These are phyloP conservation scores for Kazachstania martiniae DNA, from an alignment of 805 yeast species.

Conservation along the genomic window DNA sequence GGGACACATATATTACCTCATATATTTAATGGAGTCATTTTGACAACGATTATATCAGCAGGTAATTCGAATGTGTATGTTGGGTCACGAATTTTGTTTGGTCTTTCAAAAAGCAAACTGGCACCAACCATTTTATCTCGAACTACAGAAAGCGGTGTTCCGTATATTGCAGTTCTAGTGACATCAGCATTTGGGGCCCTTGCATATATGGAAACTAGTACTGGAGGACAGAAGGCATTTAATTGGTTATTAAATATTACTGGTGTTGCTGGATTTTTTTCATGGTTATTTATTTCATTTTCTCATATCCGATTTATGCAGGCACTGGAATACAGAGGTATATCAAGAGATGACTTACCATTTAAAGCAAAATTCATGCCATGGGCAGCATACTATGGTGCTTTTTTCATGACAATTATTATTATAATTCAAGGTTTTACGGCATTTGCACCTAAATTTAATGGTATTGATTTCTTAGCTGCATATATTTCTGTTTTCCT, in stretches of 20 bases:
- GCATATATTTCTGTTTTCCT: conserved; percentile 61
- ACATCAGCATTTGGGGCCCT: conserved; percentile 55
- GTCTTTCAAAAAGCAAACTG: conserved; percentile 47
- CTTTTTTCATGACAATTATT: conserved; percentile 42
- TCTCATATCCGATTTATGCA: conserved; percentile 63
- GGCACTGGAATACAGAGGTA: conserved; percentile 50
- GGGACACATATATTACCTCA: conserved; percentile 59
- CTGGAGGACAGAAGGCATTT: conserved; percentile 48
- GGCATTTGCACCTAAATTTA: conserved; percentile 43
- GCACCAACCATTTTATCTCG: conserved; percentile 44
- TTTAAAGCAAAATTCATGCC: conserved; percentile 70
- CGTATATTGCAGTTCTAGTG: conserved; percentile 43
- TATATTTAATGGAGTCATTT: conserved; percentile 62
- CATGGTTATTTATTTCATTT: conserved; percentile 57
- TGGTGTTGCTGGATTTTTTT: conserved; percentile 66
- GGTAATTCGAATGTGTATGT: conserved; percentile 68
- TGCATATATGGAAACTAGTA: conserved; percentile 48
- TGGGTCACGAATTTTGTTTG: conserved; percentile 57
- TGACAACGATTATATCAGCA: conserved; percentile 62
- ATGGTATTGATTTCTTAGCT: conserved; percentile 51
- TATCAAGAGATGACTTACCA: conserved; percentile 59
- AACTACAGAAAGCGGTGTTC: conserved; percentile 51
- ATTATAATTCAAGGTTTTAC: conserved; percentile 64
- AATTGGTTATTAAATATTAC: conserved; percentile 65
- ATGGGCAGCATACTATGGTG: conserved; percentile 51